Evolutionary conservation across 2,329 filamentous ascomycete genomes (phyloP).

Genomic region (Neopestalotiopsis clavispora): DNA sequence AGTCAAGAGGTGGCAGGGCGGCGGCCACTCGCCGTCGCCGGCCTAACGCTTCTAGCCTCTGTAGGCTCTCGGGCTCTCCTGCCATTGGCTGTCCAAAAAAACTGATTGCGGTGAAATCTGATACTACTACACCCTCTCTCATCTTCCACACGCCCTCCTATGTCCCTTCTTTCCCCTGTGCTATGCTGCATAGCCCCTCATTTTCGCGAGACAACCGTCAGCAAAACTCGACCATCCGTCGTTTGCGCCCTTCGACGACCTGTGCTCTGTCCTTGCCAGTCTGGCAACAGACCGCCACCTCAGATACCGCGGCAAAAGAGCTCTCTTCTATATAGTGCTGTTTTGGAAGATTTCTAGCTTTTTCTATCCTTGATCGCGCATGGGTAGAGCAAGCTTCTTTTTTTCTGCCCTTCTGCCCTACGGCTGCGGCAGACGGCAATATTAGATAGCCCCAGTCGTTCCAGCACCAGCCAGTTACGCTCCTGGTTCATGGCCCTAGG

Average conservation of each 20-base stretch:
- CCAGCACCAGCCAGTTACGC: not conserved
- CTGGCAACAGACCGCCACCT: not conserved
- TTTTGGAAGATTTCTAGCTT: not conserved
- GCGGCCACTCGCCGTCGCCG: conserved; percentile 7
- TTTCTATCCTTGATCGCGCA: not conserved
- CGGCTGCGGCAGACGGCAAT: not conserved
- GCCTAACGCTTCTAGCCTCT: not conserved
- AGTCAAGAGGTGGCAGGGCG: conserved; percentile 9
- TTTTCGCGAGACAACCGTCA: not conserved
- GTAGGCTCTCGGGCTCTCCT: not conserved
- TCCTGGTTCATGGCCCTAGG: not conserved
- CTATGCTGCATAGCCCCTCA: not conserved
- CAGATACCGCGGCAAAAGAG: not conserved
- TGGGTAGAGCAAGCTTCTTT: not conserved
- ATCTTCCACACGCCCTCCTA: not conserved
- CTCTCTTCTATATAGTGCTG: not conserved
- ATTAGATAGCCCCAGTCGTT: not conserved
- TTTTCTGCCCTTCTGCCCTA: not conserved
- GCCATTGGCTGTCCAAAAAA: not conserved
- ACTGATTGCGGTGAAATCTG: not conserved
- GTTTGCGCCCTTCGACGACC: not conserved
- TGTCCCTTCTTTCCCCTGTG: not conserved
- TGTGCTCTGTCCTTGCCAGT: not conserved
- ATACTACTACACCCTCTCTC: not conserved
- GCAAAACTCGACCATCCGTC: not conserved